These are phyloP conservation scores for Huntiella abstrusa DNA, from an alignment of 2,329 filamentous ascomycete genomes.

Conservation along the genomic window DNA sequence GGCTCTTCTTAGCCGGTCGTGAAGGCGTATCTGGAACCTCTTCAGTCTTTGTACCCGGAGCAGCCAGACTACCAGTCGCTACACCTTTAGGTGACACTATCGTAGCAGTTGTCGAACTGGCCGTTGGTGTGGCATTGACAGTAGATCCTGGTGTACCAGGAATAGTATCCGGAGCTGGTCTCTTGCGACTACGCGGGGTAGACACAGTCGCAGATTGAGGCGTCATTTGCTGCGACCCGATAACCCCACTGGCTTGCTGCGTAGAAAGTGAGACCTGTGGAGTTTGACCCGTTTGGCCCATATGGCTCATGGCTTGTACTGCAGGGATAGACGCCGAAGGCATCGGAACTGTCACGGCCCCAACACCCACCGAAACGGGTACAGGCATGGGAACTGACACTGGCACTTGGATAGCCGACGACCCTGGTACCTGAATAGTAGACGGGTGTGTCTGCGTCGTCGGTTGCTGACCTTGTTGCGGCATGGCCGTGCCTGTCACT, in stretches of 20 bases:
- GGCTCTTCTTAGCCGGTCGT: constrained; percentile 57
- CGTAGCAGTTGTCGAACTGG: constrained; percentile 16
- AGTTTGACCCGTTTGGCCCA: no score
- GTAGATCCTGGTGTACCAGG: constrained; percentile 13
- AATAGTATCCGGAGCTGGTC: constrained; percentile 21
- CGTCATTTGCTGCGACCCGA: constrained; percentile 22
- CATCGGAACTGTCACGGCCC: background rate
- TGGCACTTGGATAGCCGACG: constrained; percentile 16
- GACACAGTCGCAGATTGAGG: constrained; percentile 15
- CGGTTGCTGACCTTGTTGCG: constrained; percentile 14
- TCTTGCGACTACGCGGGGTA: constrained; percentile 22
- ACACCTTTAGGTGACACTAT: constrained; percentile 14
- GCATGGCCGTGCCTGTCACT: constrained; percentile 19
- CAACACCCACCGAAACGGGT: background rate
- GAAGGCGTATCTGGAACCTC: background rate
- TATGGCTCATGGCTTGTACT: no score
- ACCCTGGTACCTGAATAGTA: constrained; percentile 6
- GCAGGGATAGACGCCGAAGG: background rate
- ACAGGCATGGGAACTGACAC: background rate
- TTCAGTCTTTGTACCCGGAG: constrained; percentile 13
- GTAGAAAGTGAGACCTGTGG: no score
- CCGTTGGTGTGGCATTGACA: constrained; percentile 19
- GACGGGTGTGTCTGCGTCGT: background rate
- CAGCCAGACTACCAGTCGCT: constrained; percentile 17
- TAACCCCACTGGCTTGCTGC: background rate